Percentiles rank a stretch among this genome's conserved stretches.
Conservation (phyloP, 148 eudicot genomes). For the Fallopia convolvulus region DNA sequence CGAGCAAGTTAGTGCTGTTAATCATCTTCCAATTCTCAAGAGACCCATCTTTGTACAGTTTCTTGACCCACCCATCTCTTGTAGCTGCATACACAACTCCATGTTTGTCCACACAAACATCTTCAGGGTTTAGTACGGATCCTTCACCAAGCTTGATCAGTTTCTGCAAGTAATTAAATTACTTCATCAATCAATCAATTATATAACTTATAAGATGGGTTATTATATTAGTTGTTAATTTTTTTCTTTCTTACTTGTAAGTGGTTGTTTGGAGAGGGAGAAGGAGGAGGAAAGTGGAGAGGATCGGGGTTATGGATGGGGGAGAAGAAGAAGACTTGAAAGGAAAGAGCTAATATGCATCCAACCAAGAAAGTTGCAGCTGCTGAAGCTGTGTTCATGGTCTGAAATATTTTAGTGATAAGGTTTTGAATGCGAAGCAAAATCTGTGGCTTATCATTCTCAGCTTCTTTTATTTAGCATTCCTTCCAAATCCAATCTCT, state of each 20-base stretch:
- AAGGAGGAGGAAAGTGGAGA: background rate
- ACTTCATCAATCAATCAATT: background rate
- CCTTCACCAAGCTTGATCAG: slow-evolving; percentile 78
- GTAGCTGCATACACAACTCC: slow-evolving; percentile 71
- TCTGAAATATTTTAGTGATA: too few species aligned
- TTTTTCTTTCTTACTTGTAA: background rate
- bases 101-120: slow-evolving; percentile 45
- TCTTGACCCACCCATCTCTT: slow-evolving; percentile 85
- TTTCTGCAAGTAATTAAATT: slow-evolving; percentile 22
- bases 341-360: background rate
- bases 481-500: too few species aligned
- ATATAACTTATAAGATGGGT: background rate
- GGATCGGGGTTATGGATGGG: background rate
- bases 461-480: too few species aligned
- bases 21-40: slow-evolving; percentile 57
- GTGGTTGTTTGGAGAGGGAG: slow-evolving; percentile 12
- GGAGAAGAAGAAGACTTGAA: slow-evolving; percentile 13
- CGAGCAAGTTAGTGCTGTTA: slow-evolving; percentile 43
- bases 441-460: too few species aligned
- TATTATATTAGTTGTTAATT: background rate
- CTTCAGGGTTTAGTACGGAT: slow-evolving; percentile 50
- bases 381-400: slow-evolving; percentile 5
- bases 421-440: too few species aligned
- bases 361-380: slow-evolving; percentile 4
- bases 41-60: slow-evolving; percentile 51